Percentiles rank a stretch among this genome's conserved stretches.
These are phyloP conservation scores for Phialophora chinensis DNA, from an alignment of 2,329 filamentous ascomycete species.

Conservation along the genomic window DNA sequence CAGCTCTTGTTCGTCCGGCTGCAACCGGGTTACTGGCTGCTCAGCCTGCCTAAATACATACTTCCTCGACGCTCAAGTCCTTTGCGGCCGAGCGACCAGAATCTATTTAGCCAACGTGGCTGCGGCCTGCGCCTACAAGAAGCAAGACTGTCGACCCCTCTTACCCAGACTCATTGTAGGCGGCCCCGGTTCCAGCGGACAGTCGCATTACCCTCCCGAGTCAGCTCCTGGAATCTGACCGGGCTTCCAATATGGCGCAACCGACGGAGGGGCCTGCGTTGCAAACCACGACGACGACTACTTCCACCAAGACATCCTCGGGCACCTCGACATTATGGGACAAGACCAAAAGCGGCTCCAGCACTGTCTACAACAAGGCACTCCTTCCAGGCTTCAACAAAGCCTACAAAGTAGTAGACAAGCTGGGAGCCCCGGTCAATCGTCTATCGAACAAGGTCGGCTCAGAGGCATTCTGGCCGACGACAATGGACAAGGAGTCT, in stretches of 20 bases:
- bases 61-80: constrained; percentile 3
- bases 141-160: not conserved
- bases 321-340: constrained; percentile 56
- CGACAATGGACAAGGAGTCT: constrained; percentile 83
- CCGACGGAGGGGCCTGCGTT: constrained; percentile 8
- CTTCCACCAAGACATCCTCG: constrained; percentile 11
- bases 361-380: constrained; percentile 50
- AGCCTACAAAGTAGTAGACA: constrained; percentile 70
- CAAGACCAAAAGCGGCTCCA: constrained; percentile 57
- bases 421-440: constrained; percentile 78
- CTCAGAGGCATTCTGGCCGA: constrained; percentile 82
- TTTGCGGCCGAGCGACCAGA: constrained; percentile 14
- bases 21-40: constrained; percentile 29
- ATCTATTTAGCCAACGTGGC: not conserved
- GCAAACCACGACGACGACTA: constrained; percentile 13
- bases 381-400: constrained; percentile 75
- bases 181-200: not conserved
- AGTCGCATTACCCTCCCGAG: not conserved
- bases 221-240: constrained; percentile 1
- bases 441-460: constrained; percentile 80
- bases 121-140: not conserved
- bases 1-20: constrained; percentile 23
- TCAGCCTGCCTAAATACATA: constrained; percentile 3
- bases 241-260: constrained; percentile 24
- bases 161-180: not conserved